Evolutionary conservation across 2,329 filamentous ascomycete genomes (phyloP), one percentile per base, ranked within the genome.

Genomic region (Aspergillus aculeatus): DNA sequence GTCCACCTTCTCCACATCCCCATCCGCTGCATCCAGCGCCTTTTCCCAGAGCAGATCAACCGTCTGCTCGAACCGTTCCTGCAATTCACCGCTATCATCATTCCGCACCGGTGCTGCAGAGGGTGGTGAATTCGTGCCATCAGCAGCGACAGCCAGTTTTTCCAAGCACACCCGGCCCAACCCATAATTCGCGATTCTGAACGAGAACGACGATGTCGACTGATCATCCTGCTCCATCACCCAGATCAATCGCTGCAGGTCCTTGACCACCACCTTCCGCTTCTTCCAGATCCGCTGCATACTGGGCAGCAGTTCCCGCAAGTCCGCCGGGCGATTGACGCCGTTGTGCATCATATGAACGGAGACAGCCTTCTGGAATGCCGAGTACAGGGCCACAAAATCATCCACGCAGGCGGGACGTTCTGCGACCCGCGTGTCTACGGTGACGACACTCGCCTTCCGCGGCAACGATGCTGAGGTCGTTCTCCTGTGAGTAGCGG

Each of bases 221-320:
- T 66, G 26, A 29, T 29, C 14, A 44, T 19, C 69, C 41, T 71
- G 70, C 12, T 79, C 77, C 67, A 88, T 81, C n/a, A 92, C 76
- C 52, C 87, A 89, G 23, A 93, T 74, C 63, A 88, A 84, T 62
- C 84, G 81, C 62, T 86, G 85, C 51, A 92, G 78, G 67, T 93
- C 89, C 47, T 86, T 84, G 0, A 84, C 76, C 0, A 81, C 83
- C 16, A 92, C 88, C 58, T 82, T 81, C 32, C 89, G 83, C 76
- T 89, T 91, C 60, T 89, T 88, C 89, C 89, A 93, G 41, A 87
- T 79, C 64, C 86, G 83, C 12, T 88, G 84, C 47, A 91, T 80
- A 58, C 86, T 82, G 10, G 85, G 85, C 35, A 84, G 81, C 38
- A 92, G 80, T 31, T 81, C 77, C 38, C 82, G 79, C 49, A 92